These are phyloP conservation scores for Gonapodya prolifera DNA, from an alignment of 192 early-diverging fungal genomes.

Conservation along the genomic window DNA sequence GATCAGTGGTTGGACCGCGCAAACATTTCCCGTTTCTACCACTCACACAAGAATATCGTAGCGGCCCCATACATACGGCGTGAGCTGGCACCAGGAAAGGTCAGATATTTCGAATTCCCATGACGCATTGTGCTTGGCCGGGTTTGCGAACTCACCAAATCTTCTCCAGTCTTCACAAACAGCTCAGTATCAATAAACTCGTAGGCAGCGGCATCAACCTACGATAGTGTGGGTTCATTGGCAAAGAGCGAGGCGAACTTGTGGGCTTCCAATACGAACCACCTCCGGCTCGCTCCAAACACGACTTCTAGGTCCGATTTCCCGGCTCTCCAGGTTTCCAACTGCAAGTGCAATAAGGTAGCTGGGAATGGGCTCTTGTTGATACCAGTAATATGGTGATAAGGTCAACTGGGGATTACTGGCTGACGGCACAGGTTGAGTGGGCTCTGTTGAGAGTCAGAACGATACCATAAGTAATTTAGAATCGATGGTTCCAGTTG, in stretches of 20 bases:
- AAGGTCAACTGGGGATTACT: background rate
- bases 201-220: conserved; percentile 75
- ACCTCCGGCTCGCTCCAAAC: conserved; percentile 96
- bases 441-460: no score
- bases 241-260: background rate
- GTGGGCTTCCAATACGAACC: background rate
- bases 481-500: no score
- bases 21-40: background rate
- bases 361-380: conserved; percentile 79
- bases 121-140: no score
- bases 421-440: no score
- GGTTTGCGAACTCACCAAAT: conserved; percentile 11
- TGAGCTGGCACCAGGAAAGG: conserved; percentile 57
- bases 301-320: conserved; percentile 80
- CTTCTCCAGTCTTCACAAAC: conserved; percentile 41
- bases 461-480: no score
- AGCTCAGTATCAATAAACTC: conserved; percentile 67
- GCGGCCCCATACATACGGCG: conserved; percentile 90
- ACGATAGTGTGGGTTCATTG: background rate
- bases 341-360: conserved; percentile 92
- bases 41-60: conserved; percentile 74
- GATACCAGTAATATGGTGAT: conserved; percentile 41
- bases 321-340: conserved; percentile 67
- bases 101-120: conserved; percentile 53
- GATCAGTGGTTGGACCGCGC: conserved; percentile 4